Conservation (phyloP, 805 yeast species). For the Kodamaea kaohsiungensis region DNA sequence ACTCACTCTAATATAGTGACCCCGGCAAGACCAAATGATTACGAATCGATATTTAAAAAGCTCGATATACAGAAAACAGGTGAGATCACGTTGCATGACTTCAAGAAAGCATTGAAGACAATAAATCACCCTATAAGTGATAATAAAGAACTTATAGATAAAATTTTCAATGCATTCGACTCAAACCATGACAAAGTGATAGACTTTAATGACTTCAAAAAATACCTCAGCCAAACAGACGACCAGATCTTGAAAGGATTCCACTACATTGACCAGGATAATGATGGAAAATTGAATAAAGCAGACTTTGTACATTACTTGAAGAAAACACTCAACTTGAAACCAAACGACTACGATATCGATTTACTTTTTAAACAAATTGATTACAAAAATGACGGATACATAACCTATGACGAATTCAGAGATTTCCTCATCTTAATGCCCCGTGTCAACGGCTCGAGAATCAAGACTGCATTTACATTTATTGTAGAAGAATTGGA, state of each 20-base stretch:
- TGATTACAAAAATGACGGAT: conserved; percentile 61
- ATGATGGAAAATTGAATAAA: conserved; percentile 68
- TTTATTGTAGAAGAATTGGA: conserved; percentile 80
- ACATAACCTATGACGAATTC: conserved; percentile 82
- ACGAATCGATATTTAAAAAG: conserved; percentile 33
- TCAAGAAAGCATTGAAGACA: conserved; percentile 44
- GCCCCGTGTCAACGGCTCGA: conserved; percentile 76
- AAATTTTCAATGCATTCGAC: conserved; percentile 61
- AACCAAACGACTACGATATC: conserved; percentile 53
- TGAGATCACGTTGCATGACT: conserved; percentile 48
- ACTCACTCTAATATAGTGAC: background rate
- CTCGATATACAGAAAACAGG: conserved; percentile 46
- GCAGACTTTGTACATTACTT: conserved; percentile 71
- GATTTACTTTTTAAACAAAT: conserved; percentile 56
- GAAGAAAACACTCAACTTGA: conserved; percentile 49
- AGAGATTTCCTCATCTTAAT: conserved; percentile 77
- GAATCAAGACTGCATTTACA: conserved; percentile 77
- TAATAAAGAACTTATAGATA: conserved; percentile 57
- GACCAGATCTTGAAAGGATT: conserved; percentile 70
- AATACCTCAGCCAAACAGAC: conserved; percentile 67
- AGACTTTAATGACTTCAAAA: conserved; percentile 66
- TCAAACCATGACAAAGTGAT: conserved; percentile 55
- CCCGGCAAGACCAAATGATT: conserved; percentile 25
- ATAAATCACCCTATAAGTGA: conserved; percentile 66
- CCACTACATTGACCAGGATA: conserved; percentile 62